Evolutionary conservation across 345 rosid species (phyloP).

Genomic region (Eucalyptus tenuipes): DNA sequence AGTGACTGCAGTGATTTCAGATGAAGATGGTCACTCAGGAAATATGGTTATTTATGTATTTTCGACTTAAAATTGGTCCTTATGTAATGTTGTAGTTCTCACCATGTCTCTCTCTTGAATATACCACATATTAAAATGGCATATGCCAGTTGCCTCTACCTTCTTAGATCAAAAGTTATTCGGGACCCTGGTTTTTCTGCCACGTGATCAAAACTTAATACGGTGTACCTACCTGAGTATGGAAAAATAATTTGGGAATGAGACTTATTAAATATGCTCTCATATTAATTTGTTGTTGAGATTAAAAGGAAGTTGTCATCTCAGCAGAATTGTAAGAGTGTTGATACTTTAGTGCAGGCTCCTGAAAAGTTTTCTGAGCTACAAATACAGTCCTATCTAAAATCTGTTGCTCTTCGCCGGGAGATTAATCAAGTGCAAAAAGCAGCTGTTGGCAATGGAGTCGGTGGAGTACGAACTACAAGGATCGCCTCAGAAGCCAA

Average conservation of each 20-base stretch:
- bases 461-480: slow-evolving; percentile 83
- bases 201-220: not conserved
- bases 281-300: not conserved
- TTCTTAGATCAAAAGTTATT: not conserved
- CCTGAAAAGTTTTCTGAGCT: slow-evolving; percentile 88
- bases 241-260: not conserved
- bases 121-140: not conserved
- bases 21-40: not conserved
- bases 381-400: slow-evolving; percentile 91
- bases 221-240: not conserved
- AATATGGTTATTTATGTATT: not conserved
- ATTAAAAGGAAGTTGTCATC: not conserved
- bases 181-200: not conserved
- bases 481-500: slow-evolving; percentile 95
- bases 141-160: not conserved
- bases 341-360: slow-evolving; percentile 31
- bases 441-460: slow-evolving; percentile 74
- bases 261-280: not conserved
- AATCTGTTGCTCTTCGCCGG: slow-evolving; percentile 90
- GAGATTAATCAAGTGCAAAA: slow-evolving; percentile 91
- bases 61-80: not conserved
- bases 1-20: not conserved
- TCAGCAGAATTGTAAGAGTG: not conserved
- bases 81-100: not conserved
- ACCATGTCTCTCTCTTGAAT: not conserved